Base-by-base conservation (phyloP, 345 rosid genomes). In the Nephelium lappaceum region DNA sequence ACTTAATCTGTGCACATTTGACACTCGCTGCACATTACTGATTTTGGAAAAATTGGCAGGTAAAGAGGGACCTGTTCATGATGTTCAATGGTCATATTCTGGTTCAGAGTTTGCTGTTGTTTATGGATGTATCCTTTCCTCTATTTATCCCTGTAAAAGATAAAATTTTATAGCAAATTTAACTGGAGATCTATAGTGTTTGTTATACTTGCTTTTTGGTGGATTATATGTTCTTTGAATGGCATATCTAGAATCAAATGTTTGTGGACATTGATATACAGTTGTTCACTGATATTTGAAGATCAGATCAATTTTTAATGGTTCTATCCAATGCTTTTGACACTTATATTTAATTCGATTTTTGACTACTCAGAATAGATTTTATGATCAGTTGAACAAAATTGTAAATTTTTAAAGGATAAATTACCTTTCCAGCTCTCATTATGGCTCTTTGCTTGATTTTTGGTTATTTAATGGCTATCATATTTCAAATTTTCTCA, bases 61-160 rank as follows among this genome's bases (percentile, higher is more conserved):
- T 81, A 95, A 93, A 82, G 99, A 95, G 80, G 99, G 99, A 64
- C 99, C 99, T 36, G 78, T 95, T 85, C 98, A 95, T 82, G 98
- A 95, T 86, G 99, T 93, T 83, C 99, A 91, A 71, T 95, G 99
- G 99, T 95, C 99, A 19, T 79, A 75, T 74, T 91, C 94, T 63
- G 99, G 99, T 74, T 89, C 88, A 75, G 92, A 95, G 82, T 95
- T 95, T 85, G 98, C 98, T 73, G 98, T 93, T 83, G 96, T 92
- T 79, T 95, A 95, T 86, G 98, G 99, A 47, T 95, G 98, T 95
- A 95, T 95, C 98, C 99, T 90, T 88, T 78, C 68, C 16, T 64
- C 73, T 39, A 8, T 62, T 31, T 12, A 36, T 0, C 71, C 24
- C n/a, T 43, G 8, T 11, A n/a, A 23, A 24, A 61, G 36, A 64